These are phyloP conservation scores for Pyrenophora teres DNA, from an alignment of 2,329 filamentous ascomycete genomes.

Conservation along the genomic window DNA sequence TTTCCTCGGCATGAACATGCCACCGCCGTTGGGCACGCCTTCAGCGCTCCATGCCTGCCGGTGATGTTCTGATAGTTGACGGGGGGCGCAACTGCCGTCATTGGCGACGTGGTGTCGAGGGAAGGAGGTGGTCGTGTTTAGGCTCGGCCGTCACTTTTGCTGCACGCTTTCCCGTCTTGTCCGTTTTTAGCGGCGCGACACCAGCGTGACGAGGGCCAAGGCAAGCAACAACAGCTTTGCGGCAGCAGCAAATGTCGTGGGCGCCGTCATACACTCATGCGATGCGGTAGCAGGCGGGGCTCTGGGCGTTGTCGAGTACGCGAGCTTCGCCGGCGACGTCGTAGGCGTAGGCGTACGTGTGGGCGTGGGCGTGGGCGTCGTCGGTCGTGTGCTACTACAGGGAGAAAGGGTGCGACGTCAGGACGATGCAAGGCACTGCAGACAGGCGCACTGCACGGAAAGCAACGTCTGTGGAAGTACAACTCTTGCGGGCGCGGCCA, in stretches of 20 bases:
- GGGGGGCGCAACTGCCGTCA: conserved; percentile 71
- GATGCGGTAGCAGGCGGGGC: conserved; percentile 21
- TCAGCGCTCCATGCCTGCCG: conserved; percentile 66
- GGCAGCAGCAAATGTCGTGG: conserved; percentile 14
- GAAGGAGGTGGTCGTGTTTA: conserved; percentile 24
- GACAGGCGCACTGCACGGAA: conserved; percentile 17
- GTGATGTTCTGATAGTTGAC: conserved; percentile 65
- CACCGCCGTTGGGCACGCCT: conserved; percentile 63
- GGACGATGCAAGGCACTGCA: conserved; percentile 27
- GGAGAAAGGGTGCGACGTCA: conserved; percentile 39
- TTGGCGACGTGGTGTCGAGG: conserved; percentile 44
- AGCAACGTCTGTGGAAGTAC: conserved; percentile 20
- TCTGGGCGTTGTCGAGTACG: conserved; percentile 7
- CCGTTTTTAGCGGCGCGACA: conserved; percentile 35
- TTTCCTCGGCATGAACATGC: conserved; percentile 90
- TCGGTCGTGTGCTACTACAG: conserved; percentile 45
- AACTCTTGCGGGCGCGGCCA: conserved; percentile 19
- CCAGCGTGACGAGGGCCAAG: conserved; percentile 33
- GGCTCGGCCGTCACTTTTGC: conserved; percentile 32
- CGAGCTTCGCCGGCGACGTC: conserved; percentile 1
- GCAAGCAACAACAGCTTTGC: conserved; percentile 22
- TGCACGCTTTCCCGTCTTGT: conserved; percentile 30
- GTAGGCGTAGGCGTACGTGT: conserved; percentile 1
- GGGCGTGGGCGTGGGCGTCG: conserved; percentile 12
- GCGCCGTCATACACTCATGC: conserved; percentile 35